phyloP scores from a whole-genome alignment of 2,329 filamentous ascomycete species.

The Colletotrichum kahawae region DNA sequence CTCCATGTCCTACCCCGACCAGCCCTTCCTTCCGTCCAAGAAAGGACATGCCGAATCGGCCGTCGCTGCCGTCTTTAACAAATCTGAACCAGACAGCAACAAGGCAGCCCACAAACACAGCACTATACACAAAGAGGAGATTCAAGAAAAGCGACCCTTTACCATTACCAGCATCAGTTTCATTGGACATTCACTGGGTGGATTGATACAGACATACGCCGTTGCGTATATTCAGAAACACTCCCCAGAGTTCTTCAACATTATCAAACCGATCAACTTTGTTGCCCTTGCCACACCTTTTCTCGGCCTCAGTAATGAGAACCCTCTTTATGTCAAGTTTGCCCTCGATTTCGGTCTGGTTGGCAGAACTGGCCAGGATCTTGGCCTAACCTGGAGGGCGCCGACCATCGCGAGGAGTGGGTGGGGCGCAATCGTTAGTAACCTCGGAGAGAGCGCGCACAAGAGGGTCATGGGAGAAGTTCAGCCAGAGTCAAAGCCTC shows the following conservation, averaged over 20 bases:
- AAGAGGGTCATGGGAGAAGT: slow-evolving; percentile 61
- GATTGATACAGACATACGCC: slow-evolving; percentile 89
- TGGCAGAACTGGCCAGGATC: slow-evolving; percentile 92
- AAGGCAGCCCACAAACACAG: slow-evolving; percentile 65
- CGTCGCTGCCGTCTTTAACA: slow-evolving; percentile 31
- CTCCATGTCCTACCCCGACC: slow-evolving; percentile 89
- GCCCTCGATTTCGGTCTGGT: slow-evolving; percentile 95
- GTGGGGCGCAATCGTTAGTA: slow-evolving; percentile 87
- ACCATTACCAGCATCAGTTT: slow-evolving; percentile 95
- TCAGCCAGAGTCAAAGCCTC: slow-evolving; percentile 84
- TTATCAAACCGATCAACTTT: slow-evolving; percentile 89
- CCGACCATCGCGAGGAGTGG: slow-evolving; percentile 85
- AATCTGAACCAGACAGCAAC: slow-evolving; percentile 41
- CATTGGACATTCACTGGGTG: slow-evolving; percentile 88
- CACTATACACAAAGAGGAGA: slow-evolving; percentile 54
- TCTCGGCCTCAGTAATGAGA: slow-evolving; percentile 93
- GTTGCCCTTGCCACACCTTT: slow-evolving; percentile 87
- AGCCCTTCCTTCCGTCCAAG: slow-evolving; percentile 77
- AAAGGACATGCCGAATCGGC: slow-evolving; percentile 52
- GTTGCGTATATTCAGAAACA: slow-evolving; percentile 97
- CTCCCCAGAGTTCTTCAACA: slow-evolving; percentile 86
- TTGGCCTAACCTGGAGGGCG: slow-evolving; percentile 92
- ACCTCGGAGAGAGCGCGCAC: slow-evolving; percentile 73
- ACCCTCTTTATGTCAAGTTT: slow-evolving; percentile 96
- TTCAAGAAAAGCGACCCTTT: slow-evolving; percentile 62